A percentile compares a stretch with the other conserved stretches of the same genome.
Evolutionary conservation across 306 rosid species (phyloP).

Genomic region (Canavalia gladiata): DNA sequence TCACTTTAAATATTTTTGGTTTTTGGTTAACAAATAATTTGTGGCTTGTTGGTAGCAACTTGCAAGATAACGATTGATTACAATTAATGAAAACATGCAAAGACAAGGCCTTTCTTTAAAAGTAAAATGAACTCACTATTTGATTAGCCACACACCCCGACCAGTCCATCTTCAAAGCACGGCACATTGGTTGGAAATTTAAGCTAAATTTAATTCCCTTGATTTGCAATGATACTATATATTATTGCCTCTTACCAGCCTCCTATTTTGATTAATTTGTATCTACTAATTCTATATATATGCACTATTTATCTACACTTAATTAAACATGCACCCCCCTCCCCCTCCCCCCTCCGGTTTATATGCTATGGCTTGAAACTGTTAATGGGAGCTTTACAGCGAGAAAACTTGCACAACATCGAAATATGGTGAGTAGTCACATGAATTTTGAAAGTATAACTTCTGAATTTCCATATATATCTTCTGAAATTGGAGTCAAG

Average conservation of each 20-base stretch:
- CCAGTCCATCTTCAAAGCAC: conserved; percentile 41
- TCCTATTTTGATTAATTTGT: conserved; percentile 10
- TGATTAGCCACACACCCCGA: conserved; percentile 32
- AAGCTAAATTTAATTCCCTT: conserved; percentile 40
- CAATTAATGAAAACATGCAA: conserved; percentile 15
- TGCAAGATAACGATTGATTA: conserved; percentile 20
- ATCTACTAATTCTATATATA: neutral
- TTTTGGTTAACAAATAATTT: neutral
- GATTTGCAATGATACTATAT: conserved; percentile 16
- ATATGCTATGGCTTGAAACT: no score
- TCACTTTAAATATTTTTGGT: neutral
- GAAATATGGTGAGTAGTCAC: neutral
- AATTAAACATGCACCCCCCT: neutral
- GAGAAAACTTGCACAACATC: no score
- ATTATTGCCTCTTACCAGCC: conserved; percentile 44
- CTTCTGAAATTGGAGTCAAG: no score
- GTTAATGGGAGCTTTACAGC: no score
- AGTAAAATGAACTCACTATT: conserved; percentile 39
- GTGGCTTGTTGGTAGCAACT: conserved; percentile 19
- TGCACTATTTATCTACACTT: conserved; percentile 21
- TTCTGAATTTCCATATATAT: neutral
- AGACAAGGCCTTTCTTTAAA: conserved; percentile 22
- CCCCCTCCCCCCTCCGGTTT: no score
- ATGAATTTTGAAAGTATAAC: neutral
- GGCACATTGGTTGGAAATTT: conserved; percentile 37